These are phyloP conservation scores for Iodosphaeria phyllophila DNA, from an alignment of 2,329 filamentous ascomycete species.

Conservation along the genomic window DNA sequence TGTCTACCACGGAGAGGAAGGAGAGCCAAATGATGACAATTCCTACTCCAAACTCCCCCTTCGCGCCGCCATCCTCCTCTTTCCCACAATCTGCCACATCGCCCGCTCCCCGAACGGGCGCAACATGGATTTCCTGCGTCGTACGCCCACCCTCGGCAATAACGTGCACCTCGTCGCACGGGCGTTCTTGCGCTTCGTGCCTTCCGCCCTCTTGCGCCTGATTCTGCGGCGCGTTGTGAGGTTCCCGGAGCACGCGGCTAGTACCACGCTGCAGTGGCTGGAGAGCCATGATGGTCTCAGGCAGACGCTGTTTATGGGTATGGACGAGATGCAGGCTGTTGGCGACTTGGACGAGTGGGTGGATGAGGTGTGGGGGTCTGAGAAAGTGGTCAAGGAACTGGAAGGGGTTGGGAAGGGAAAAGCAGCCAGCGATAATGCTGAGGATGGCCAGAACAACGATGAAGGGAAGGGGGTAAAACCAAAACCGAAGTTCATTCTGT, in stretches of 20 bases:
- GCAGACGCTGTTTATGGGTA: slow-evolving; percentile 39
- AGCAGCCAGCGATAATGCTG: not conserved
- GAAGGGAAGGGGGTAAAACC: slow-evolving; percentile 5
- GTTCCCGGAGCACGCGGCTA: slow-evolving; percentile 28
- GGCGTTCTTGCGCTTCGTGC: slow-evolving; percentile 21
- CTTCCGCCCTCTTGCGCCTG: slow-evolving; percentile 19
- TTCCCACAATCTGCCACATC: slow-evolving; percentile 59
- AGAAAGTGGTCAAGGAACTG: slow-evolving; percentile 11
- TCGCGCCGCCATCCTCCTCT: slow-evolving; percentile 42
- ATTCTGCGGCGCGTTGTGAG: slow-evolving; percentile 23
- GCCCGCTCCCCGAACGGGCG: slow-evolving; percentile 40
- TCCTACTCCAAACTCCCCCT: slow-evolving; percentile 21
- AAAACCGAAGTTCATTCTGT: slow-evolving; percentile 34
- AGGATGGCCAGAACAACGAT: not conserved
- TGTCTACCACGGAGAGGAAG: no score
- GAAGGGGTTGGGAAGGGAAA: slow-evolving; percentile 1
- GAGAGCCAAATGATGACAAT: slow-evolving; percentile 8
- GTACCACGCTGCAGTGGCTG: slow-evolving; percentile 32
- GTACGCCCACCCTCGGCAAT: slow-evolving; percentile 20
- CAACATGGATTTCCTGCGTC: slow-evolving; percentile 25
- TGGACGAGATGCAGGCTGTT: slow-evolving; percentile 41
- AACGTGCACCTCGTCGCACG: slow-evolving; percentile 22
- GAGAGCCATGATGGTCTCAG: slow-evolving; percentile 36
- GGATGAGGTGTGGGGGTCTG: slow-evolving; percentile 36
- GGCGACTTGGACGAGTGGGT: slow-evolving; percentile 39